Percentiles rank a stretch among this genome's conserved stretches.
phyloP scores from a whole-genome alignment of 495 filamentous ascomycete species.

The Chaetomium tenue region DNA sequence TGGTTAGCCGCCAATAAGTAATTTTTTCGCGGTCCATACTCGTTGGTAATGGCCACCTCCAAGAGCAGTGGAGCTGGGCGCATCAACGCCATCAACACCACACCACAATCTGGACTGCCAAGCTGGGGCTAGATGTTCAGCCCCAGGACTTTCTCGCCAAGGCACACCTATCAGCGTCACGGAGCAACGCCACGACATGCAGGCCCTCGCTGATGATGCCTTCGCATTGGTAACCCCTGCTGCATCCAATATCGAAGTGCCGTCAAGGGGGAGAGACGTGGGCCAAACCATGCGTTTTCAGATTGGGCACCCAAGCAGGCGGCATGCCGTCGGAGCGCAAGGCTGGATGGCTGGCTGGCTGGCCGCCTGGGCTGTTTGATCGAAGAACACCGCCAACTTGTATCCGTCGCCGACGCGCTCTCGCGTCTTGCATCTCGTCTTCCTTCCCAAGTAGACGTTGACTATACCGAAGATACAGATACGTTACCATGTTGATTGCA shows the following conservation, averaged over 20 bases:
- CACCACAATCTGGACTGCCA: neutral
- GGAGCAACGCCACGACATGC: neutral
- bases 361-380: neutral
- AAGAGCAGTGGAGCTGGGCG: too few relatives aligned
- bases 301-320: neutral
- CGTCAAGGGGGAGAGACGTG: neutral
- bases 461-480: neutral
- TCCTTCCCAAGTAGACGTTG: too few relatives aligned
- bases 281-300: neutral
- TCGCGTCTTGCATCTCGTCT: neutral
- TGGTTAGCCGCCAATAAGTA: too few relatives aligned
- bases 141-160: neutral
- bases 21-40: too few relatives aligned
- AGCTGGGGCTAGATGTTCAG: neutral
- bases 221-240: neutral
- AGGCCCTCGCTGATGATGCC: neutral
- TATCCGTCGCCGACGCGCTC: neutral
- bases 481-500: conserved; percentile 18
- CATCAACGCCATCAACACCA: neutral
- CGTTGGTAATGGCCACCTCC: too few relatives aligned
- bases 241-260: neutral
- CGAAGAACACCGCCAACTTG: neutral
- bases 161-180: conserved; percentile 11
- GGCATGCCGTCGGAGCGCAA: neutral
- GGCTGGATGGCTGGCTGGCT: neutral